phyloP scores from a whole-genome alignment of 2,329 filamentous ascomycete species.

The Talaromyces amestolkiae region DNA sequence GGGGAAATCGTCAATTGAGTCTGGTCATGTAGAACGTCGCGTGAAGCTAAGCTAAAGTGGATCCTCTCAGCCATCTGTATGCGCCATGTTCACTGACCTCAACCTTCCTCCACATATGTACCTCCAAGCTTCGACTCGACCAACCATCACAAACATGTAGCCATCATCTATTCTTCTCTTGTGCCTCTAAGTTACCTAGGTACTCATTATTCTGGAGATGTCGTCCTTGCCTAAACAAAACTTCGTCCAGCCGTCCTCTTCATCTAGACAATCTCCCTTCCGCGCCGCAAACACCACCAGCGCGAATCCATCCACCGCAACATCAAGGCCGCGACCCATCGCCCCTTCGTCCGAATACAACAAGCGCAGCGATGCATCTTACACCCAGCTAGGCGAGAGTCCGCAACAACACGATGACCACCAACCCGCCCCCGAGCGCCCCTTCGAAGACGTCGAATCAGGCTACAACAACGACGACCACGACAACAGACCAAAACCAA shows the following conservation, averaged over 20 bases:
- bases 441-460: not conserved
- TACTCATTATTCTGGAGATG: conserved; percentile 29
- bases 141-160: conserved; percentile 31
- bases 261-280: conserved; percentile 27
- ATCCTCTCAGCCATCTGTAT: not conserved
- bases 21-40: not conserved
- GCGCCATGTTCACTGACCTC: not conserved
- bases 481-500: conserved; percentile 4
- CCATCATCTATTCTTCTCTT: conserved; percentile 2
- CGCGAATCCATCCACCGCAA: not conserved
- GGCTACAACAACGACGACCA: not conserved
- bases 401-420: conserved; percentile 13
- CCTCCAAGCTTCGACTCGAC: not conserved
- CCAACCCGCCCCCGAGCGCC: not conserved
- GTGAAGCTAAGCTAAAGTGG: conserved; percentile 6
- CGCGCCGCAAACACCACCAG: conserved; percentile 1
- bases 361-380: not conserved
- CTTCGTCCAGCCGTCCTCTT: conserved; percentile 28
- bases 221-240: conserved; percentile 34
- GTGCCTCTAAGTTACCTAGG: not conserved
- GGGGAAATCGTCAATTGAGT: not conserved
- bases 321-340: conserved; percentile 23
- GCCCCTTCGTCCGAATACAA: conserved; percentile 13
- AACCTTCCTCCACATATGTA: not conserved
- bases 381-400: conserved; percentile 5